Base-by-base conservation (phyloP, 805 yeast species). In the Suhomyces kilbournensis region DNA sequence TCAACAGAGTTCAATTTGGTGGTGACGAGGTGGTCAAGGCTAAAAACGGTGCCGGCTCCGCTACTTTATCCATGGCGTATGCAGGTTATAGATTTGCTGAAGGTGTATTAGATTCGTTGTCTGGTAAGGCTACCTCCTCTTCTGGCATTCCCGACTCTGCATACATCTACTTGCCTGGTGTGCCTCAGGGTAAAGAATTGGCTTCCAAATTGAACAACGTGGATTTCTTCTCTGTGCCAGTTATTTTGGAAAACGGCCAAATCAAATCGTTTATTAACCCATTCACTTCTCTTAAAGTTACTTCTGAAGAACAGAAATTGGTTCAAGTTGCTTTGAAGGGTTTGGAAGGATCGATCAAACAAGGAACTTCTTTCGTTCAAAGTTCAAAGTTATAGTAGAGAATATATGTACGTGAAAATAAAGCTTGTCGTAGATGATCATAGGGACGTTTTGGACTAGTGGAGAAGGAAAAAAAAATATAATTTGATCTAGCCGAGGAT, bases 1-100 rank as follows among this genome's bases (percentile, higher is more conserved):
- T 75, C 46, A 60, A 73, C 60, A 65, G 79, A 56, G 79, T 75
- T 42, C 79, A 75, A 58, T 75, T 67, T 56, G 96, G 96, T 54
- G 98, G 98, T 67, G 98, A 92, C 70, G 97, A 93, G 73, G 96
- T 92, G 45, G 98, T 92, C 56, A 79, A 88, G 74, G 97, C 97
- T 48, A 92, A 92, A 76, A 87, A 89, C 63, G 97, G 97, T 56
- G 85, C 85, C 46, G 97, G 97, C 25, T 90, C 97, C 40, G 97
- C 97, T 49, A 92, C 98, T 28, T 79, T 92, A 59, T 88, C 96
- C 17, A 93, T 92, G 97, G 97, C 97, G 5, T 87, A 85, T 61
- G 97, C 93, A 45, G 93, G 92, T 64, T 88, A 84, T 67, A 81
- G 84, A 67, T 82, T 88, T 61, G 86, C 90, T 49, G 82, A 81